A percentile compares a stretch with the other conserved stretches of the same genome.
phyloP scores from a whole-genome alignment of 1,284 basidiomycete genomes.

The Malassezia nana region DNA sequence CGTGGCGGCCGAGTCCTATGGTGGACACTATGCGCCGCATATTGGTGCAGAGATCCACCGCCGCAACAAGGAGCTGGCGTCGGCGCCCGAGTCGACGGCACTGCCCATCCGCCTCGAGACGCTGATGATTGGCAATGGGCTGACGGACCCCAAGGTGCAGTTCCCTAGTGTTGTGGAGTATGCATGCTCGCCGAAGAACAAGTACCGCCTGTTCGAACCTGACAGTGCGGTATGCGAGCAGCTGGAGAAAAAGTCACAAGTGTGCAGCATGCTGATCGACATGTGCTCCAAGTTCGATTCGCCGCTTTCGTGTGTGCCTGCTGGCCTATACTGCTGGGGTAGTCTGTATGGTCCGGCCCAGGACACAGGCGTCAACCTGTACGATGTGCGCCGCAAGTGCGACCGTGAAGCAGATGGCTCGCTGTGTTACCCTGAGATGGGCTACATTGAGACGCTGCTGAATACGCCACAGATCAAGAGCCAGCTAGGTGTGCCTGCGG shows the following conservation, averaged over 20 bases:
- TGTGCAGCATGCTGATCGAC: constrained; percentile 58
- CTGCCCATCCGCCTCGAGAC: constrained; percentile 38
- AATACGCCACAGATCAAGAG: constrained; percentile 58
- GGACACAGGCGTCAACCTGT: constrained; percentile 54
- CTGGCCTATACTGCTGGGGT: constrained; percentile 51
- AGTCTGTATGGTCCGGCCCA: constrained; percentile 53
- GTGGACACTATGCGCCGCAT: constrained; percentile 55
- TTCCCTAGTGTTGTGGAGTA: constrained; percentile 61
- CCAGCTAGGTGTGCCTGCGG: constrained; percentile 60
- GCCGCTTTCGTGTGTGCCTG: constrained; percentile 54
- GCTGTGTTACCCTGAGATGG: constrained; percentile 56
- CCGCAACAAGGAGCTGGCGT: constrained; percentile 39
- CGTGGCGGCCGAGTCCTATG: constrained; percentile 55
- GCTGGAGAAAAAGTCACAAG: constrained; percentile 59
- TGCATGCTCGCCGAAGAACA: constrained; percentile 54
- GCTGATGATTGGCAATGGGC: constrained; percentile 46
- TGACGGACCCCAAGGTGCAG: constrained; percentile 43
- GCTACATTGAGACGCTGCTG: constrained; percentile 50
- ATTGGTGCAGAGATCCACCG: constrained; percentile 39
- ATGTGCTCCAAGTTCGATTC: constrained; percentile 43
- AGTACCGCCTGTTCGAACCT: constrained; percentile 61
- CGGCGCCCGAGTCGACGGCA: constrained; percentile 20
- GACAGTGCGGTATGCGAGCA: constrained; percentile 60
- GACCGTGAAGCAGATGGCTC: constrained; percentile 60
- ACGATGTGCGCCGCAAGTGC: constrained; percentile 73